Conservation (phyloP, 2,329 filamentous ascomycete genomes). For the Macrophomina pseudophaseolina region DNA sequence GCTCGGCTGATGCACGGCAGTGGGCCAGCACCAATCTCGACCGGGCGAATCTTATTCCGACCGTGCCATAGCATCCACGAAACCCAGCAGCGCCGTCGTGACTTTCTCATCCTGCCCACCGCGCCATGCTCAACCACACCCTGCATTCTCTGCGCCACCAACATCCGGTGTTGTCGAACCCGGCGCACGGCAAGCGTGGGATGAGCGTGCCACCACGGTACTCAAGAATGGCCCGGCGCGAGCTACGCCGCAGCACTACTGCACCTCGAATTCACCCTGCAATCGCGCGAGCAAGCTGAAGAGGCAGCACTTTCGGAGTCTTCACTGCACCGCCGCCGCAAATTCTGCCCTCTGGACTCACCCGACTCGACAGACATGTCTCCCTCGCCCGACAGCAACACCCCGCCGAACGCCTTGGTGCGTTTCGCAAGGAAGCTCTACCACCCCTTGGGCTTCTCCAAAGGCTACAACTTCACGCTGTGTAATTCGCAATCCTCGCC, state of each 20-base stretch:
- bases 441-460: slow-evolving; percentile 59
- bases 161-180: neutral
- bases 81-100: no score
- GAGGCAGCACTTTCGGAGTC: neutral
- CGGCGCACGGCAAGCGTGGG: neutral
- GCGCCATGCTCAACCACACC: neutral
- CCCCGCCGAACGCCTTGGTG: neutral
- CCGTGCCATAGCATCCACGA: neutral
- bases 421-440: slow-evolving; percentile 41
- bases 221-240: neutral
- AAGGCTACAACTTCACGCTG: slow-evolving; percentile 63
- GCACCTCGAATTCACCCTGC: neutral
- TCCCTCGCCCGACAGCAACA: neutral
- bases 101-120: no score
- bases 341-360: neutral
- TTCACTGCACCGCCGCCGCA: neutral
- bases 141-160: neutral
- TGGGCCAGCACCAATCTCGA: neutral
- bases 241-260: neutral
- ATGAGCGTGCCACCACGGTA: neutral
- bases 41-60: neutral
- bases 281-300: neutral
- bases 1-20: neutral
- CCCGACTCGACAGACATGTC: no score
- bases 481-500: slow-evolving; percentile 38